Percentiles rank a stretch among this genome's conserved stretches.
Conservation (phyloP, 352 stramenopile genomes). For the Globisporangium iwayamae region DNA sequence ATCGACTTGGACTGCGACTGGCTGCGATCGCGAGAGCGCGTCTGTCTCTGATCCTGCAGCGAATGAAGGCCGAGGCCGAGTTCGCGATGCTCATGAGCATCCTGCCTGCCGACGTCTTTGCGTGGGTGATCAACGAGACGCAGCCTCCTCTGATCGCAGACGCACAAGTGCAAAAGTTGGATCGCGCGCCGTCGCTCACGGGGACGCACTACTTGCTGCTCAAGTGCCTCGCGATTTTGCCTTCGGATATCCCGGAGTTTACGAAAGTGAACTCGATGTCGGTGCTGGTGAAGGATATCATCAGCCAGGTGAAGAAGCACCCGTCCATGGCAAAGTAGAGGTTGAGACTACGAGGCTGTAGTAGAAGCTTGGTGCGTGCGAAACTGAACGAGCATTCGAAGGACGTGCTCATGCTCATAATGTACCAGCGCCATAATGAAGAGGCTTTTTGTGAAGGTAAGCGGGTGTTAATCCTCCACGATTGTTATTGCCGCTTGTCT, state of each 20-base stretch:
- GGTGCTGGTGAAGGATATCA: constrained; percentile 79
- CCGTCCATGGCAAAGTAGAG: constrained; percentile 9
- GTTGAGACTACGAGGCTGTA: not conserved
- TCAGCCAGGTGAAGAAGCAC: constrained; percentile 60
- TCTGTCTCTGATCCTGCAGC: constrained; percentile 63
- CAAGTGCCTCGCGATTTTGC: constrained; percentile 55
- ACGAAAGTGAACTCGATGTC: constrained; percentile 75
- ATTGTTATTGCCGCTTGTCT: not conserved
- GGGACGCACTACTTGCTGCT: constrained; percentile 70
- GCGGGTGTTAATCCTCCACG: not conserved
- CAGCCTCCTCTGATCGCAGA: constrained; percentile 56
- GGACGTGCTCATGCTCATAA: too few species aligned
- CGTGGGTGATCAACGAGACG: constrained; percentile 63
- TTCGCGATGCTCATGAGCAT: constrained; percentile 82
- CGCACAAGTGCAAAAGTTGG: constrained; percentile 54
- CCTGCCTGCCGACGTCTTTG: constrained; percentile 71
- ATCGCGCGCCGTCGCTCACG: constrained; percentile 70
- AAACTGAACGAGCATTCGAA: too few species aligned
- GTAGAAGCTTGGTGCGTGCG: not conserved
- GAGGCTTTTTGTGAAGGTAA: not conserved
- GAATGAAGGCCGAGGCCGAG: constrained; percentile 74
- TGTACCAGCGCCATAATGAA: too few species aligned
- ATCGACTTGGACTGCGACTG: constrained; percentile 53
- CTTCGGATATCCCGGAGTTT: constrained; percentile 45
- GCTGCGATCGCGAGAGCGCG: constrained; percentile 69